Conservation (phyloP, 768 basidiomycete species). For the Russula ochroleuca region DNA sequence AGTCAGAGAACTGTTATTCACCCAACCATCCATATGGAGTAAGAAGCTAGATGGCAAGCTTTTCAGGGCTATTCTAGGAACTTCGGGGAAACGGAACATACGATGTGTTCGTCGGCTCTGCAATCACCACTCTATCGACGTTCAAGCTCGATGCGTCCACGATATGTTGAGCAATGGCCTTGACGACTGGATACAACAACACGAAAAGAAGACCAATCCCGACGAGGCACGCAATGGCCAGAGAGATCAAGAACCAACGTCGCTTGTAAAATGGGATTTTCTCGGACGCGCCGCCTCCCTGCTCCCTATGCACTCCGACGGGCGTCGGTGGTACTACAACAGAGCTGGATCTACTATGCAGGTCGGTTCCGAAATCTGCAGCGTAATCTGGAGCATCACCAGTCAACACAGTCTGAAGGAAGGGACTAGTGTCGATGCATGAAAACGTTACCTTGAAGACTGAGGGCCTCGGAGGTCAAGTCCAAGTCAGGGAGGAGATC, state of each 20-base stretch:
- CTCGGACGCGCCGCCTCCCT: slow-evolving; percentile 10
- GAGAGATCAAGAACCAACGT: slow-evolving; percentile 59
- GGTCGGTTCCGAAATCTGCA: not conserved
- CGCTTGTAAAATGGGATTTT: slow-evolving; percentile 53
- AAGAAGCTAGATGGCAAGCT: slow-evolving; percentile 42
- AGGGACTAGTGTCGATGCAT: not conserved
- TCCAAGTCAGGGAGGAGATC: not conserved
- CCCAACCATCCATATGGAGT: slow-evolving; percentile 52
- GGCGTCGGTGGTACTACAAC: not conserved
- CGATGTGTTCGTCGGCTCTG: slow-evolving; percentile 53
- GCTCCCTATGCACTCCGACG: not conserved
- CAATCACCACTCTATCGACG: slow-evolving; percentile 51
- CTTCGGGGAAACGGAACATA: slow-evolving; percentile 33
- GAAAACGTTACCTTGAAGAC: not conserved
- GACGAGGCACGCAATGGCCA: slow-evolving; percentile 46
- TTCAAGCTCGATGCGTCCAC: slow-evolving; percentile 53
- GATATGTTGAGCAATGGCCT: slow-evolving; percentile 60
- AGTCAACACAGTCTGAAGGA: not conserved
- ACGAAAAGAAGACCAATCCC: slow-evolving; percentile 64
- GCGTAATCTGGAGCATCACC: slow-evolving; percentile 1
- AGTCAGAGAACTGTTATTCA: slow-evolving; percentile 34
- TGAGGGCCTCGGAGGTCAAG: not conserved
- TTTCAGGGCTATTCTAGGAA: not conserved
- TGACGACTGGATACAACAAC: slow-evolving; percentile 62
- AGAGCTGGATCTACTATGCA: not conserved